phyloP scores from a whole-genome alignment of 2,329 filamentous ascomycete genomes.

The Epichloe baconii region DNA sequence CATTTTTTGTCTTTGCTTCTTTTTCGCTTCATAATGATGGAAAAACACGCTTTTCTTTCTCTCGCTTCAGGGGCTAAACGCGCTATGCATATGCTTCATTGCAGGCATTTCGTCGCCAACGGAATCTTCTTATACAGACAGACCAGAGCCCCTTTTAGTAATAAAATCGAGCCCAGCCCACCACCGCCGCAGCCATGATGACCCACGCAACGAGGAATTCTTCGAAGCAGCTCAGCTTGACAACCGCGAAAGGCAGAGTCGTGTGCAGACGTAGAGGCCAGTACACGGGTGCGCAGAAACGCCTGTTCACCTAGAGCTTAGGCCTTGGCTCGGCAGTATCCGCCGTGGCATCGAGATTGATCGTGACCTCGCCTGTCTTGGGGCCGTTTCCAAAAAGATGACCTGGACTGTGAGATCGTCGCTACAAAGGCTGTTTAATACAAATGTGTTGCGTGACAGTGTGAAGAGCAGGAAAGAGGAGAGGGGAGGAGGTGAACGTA shows the following conservation, averaged over 20 bases:
- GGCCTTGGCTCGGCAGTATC: slow-evolving; percentile 22
- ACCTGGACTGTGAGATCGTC: slow-evolving; percentile 96
- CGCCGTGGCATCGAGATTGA: slow-evolving; percentile 81
- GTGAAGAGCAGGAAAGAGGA: neutral
- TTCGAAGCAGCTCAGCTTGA: neutral
- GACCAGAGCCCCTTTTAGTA: no score
- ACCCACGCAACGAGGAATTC: neutral
- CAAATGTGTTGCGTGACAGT: neutral
- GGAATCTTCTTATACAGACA: neutral
- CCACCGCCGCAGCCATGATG: neutral
- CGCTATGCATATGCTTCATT: neutral
- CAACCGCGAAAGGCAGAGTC: neutral
- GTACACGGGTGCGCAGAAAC: neutral
- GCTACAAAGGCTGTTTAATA: slow-evolving; percentile 27
- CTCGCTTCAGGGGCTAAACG: neutral
- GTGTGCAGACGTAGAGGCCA: neutral
- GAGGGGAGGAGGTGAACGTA: slow-evolving; percentile 21
- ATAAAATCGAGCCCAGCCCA: neutral
- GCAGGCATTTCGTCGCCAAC: neutral
- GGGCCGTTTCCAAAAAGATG: slow-evolving; percentile 89
- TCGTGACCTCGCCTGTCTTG: slow-evolving; percentile 61
- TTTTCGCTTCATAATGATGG: neutral
- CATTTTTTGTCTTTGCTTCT: neutral
- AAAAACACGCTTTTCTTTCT: neutral
- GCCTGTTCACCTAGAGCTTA: slow-evolving; percentile 22